Conservation (phyloP, 306 rosid species). For the Quillaja saponaria region DNA sequence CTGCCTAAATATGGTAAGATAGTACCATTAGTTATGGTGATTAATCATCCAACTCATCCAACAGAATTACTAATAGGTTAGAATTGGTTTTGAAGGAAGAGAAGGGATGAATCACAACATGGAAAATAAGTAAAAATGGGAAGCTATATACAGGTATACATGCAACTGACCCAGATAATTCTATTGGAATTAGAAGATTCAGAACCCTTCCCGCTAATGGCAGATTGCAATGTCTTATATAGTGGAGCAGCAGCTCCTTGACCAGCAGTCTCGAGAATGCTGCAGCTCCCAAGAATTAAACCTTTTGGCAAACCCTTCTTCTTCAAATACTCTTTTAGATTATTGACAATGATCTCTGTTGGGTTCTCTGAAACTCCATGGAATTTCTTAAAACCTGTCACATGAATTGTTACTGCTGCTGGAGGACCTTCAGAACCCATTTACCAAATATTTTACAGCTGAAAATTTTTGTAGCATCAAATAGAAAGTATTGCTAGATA, state of each 20-base stretch:
- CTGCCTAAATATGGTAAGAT: no score
- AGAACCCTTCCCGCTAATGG: conserved; percentile 47
- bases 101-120: no score
- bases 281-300: conserved; percentile 72
- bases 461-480: conserved; percentile 36
- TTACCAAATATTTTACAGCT: conserved; percentile 35
- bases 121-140: no score
- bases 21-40: no score
- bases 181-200: conserved; percentile 60
- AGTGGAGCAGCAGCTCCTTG: conserved; percentile 65
- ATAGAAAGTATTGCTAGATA: conserved; percentile 31
- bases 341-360: conserved; percentile 69
- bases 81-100: no score
- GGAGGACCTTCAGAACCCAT: conserved; percentile 98
- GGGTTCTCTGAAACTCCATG: conserved; percentile 97
- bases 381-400: conserved; percentile 95
- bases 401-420: conserved; percentile 63
- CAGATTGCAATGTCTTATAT: conserved; percentile 65
- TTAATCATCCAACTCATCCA: no score
- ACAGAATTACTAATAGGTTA: no score
- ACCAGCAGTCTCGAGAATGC: conserved; percentile 92
- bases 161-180: conserved; percentile 69
- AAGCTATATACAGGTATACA: background rate
- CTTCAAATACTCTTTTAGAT: conserved; percentile 63
- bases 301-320: conserved; percentile 82